Base-by-base conservation (phyloP, 805 yeast species). In the Wickerhamiella brachini region DNA sequence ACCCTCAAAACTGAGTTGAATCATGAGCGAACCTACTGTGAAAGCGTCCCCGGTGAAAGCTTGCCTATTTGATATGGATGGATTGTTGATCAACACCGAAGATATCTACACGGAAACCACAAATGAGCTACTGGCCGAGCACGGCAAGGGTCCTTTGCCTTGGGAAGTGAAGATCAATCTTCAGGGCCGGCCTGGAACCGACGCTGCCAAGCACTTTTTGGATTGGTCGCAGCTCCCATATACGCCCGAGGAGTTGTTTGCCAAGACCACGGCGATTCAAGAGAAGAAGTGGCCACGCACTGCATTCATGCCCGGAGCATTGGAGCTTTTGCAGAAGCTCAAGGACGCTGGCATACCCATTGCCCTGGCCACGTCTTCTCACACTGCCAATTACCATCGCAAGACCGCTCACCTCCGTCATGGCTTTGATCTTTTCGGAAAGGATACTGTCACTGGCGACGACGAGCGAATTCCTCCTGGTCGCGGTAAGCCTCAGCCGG, bases 401-500 rank as follows among this genome's bases (percentile, higher is more conserved):
- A 93, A 93, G 65, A 89, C 97, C 0, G 70, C 64, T 6, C 90
- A 85, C 62, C 71, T 88, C 47, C 65, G 68, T 21, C 67, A 76
- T n/a, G 79, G 80, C 1, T 85, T 86, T 58, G 74, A 74, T 1
- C 62, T 75, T 31, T 93, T 93, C 61, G 78, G 76, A 46, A 71
- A 73, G 13, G 85, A 81, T 56, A 71, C 84, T 20, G 83, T 90
- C 37, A 83, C 90, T 1, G 97, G 97, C 5, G 98, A 93, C 68
- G 93, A 93, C 62, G 70, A 78, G 37, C 75, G 95, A 44, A 79
- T 93, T 52, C 85, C 90, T 1, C 72, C 70, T 15, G 97, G 96
- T 3, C 75, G 81, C 55, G 97, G 98, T 5, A 93, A 93, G 65
- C 99, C 99, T 13, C 72, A 73, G 53, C 98, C 98, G 1, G 94